Evolutionary conservation across 2,329 filamentous ascomycete species (phyloP).

Genomic region (Pyrenochaeta sp.): DNA sequence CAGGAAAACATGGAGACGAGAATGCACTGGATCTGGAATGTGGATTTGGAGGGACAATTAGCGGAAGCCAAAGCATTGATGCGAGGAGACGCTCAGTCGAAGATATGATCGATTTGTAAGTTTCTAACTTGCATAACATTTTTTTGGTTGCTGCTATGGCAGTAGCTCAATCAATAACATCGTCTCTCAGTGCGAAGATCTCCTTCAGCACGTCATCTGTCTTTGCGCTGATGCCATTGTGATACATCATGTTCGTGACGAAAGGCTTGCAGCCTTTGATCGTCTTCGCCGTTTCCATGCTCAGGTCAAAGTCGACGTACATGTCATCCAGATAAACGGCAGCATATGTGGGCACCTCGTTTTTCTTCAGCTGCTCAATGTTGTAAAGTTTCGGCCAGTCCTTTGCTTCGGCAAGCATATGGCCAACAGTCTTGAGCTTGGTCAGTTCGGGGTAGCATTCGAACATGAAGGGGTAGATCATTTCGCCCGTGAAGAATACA

Average conservation of each 20-base stretch:
- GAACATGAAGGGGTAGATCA: slow-evolving; percentile 88
- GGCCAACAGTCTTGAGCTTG: slow-evolving; percentile 71
- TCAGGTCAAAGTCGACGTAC: slow-evolving; percentile 84
- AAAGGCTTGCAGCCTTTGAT: slow-evolving; percentile 82
- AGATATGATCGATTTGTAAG: slow-evolving; percentile 16
- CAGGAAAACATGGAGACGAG: slow-evolving; percentile 38
- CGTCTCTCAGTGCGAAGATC: slow-evolving; percentile 79
- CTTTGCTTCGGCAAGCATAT: slow-evolving; percentile 71
- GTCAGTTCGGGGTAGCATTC: slow-evolving; percentile 78
- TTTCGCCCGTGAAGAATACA: slow-evolving; percentile 87
- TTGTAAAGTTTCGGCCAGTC: slow-evolving; percentile 84
- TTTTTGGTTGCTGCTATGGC: too few species aligned
- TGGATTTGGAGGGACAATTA: slow-evolving; percentile 47
- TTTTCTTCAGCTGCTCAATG: slow-evolving; percentile 72
- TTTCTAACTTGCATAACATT: too few species aligned
- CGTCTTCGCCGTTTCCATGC: slow-evolving; percentile 74
- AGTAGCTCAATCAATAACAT: slow-evolving; percentile 68
- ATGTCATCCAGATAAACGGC: slow-evolving; percentile 87
- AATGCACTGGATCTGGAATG: slow-evolving; percentile 53
- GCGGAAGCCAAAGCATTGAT: slow-evolving; percentile 40
- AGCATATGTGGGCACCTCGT: slow-evolving; percentile 85
- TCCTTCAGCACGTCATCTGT: slow-evolving; percentile 78
- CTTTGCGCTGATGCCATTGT: slow-evolving; percentile 78
- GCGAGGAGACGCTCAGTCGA: slow-evolving; percentile 10
- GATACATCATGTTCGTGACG: slow-evolving; percentile 86